Evolutionary conservation across 208 protist genomes (phyloP).

Genomic region (Leishmania guyanensis): DNA sequence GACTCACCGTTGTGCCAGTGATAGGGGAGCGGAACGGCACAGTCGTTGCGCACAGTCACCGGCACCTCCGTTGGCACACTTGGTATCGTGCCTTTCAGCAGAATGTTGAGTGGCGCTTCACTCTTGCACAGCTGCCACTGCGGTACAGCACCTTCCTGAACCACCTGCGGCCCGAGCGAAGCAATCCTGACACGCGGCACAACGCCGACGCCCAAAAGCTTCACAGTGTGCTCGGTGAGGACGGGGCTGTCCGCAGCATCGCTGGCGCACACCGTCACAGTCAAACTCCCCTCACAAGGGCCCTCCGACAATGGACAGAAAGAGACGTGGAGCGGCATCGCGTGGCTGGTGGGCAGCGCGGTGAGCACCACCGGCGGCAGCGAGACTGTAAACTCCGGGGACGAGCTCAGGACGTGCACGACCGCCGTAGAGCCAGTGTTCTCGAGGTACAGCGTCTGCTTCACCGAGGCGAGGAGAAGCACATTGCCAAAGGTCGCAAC

Average conservation of each 20-base stretch:
- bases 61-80: conserved; percentile 47
- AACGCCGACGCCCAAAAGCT: conserved; percentile 56
- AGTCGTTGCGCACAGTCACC: conserved; percentile 68
- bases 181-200: conserved; percentile 71
- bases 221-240: conserved; percentile 58
- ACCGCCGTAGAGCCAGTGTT: conserved; percentile 80
- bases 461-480: conserved; percentile 50
- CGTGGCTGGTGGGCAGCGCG: conserved; percentile 40
- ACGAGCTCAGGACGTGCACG: conserved; percentile 61
- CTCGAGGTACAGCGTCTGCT: conserved; percentile 58
- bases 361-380: conserved; percentile 31
- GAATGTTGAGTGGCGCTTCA: conserved; percentile 42
- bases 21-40: conserved; percentile 60
- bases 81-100: conserved; percentile 64
- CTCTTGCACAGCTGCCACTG: conserved; percentile 38
- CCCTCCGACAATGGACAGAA: conserved; percentile 69
- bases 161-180: conserved; percentile 45
- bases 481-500: conserved; percentile 23
- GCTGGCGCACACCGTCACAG: conserved; percentile 48
- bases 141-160: conserved; percentile 38
- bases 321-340: conserved; percentile 46
- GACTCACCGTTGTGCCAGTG: conserved; percentile 51
- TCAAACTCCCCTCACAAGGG: conserved; percentile 47
- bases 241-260: conserved; percentile 37
- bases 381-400: conserved; percentile 49